These are phyloP conservation scores for Stachybotrys chlorohalonatus DNA, from an alignment of 2,329 filamentous ascomycete species.

Conservation along the genomic window DNA sequence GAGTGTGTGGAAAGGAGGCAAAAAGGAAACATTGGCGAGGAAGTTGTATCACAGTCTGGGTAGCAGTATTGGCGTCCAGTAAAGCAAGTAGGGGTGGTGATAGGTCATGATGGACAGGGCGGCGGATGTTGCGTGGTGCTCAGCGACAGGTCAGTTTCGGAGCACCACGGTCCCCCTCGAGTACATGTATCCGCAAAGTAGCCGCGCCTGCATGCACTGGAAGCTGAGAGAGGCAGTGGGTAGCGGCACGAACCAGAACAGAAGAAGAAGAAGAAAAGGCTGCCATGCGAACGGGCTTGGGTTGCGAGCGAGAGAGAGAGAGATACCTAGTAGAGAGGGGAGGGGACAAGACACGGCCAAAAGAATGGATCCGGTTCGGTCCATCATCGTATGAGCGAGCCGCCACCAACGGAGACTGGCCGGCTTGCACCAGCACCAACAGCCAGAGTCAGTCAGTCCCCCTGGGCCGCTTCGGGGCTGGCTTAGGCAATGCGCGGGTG, in stretches of 20 bases:
- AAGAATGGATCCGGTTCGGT: not conserved
- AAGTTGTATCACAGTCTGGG: not conserved
- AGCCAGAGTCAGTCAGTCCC: too few species aligned
- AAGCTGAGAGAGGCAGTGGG: not conserved
- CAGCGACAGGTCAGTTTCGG: not conserved
- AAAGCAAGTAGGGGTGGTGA: too few species aligned
- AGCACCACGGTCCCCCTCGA: too few species aligned
- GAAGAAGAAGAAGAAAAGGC: too few species aligned
- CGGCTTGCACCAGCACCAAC: too few species aligned
- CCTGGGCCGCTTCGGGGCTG: too few species aligned
- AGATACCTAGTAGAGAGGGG: conserved; percentile 1
- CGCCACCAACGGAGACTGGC: too few species aligned
- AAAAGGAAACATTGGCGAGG: not conserved
- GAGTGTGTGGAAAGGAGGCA: not conserved
- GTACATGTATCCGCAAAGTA: not conserved
- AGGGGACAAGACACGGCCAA: conserved; percentile 2
- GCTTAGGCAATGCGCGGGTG: too few species aligned
- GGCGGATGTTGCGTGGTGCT: not conserved
- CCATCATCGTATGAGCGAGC: too few species aligned
- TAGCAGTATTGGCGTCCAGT: not conserved
- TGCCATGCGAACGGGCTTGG: not conserved
- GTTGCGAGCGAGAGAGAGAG: not conserved
- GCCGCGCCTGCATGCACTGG: not conserved
- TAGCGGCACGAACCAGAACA: not conserved
- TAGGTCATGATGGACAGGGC: not conserved